These are phyloP conservation scores for Dactylellina drechsleri DNA, from an alignment of 2,329 filamentous ascomycete species.

Conservation along the genomic window DNA sequence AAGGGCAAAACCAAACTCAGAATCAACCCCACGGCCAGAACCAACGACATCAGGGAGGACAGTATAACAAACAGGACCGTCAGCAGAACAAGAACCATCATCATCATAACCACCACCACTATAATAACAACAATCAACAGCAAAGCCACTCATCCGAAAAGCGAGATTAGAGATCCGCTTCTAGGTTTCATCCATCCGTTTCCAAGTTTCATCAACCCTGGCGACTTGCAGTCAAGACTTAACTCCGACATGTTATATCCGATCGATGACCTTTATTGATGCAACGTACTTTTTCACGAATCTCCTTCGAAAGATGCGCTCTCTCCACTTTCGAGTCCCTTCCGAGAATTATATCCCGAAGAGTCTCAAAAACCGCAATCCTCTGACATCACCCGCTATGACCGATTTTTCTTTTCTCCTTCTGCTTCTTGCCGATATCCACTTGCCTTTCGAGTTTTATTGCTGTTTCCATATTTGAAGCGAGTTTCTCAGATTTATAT, in stretches of 20 bases:
- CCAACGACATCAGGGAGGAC: slow-evolving; percentile 38
- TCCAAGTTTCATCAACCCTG: background rate
- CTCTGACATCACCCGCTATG: slow-evolving; percentile 18
- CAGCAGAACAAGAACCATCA: slow-evolving; percentile 52
- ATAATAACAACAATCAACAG: slow-evolving; percentile 35
- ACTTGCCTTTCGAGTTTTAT: slow-evolving; percentile 17
- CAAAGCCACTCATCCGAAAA: slow-evolving; percentile 36
- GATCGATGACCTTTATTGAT: slow-evolving; percentile 2
- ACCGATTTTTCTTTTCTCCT: background rate
- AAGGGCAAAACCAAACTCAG: slow-evolving; percentile 37
- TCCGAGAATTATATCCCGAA: background rate
- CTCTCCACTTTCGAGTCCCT: slow-evolving; percentile 16
- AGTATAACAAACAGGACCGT: slow-evolving; percentile 49
- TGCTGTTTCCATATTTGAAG: slow-evolving; percentile 49
- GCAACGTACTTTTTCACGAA: slow-evolving; percentile 35
- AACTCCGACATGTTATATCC: background rate
- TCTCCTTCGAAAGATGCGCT: slow-evolving; percentile 25
- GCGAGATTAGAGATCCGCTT: slow-evolving; percentile 49
- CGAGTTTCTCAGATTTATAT: slow-evolving; percentile 44
- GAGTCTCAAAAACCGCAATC: background rate
- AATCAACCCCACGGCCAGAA: slow-evolving; percentile 14
- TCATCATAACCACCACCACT: slow-evolving; percentile 34
- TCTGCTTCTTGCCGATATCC: slow-evolving; percentile 37
- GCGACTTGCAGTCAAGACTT: background rate
- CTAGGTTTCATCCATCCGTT: background rate